Evolutionary conservation across 2,329 filamentous ascomycete genomes (phyloP).

Genomic region (Acephala macrosclerotiorum): DNA sequence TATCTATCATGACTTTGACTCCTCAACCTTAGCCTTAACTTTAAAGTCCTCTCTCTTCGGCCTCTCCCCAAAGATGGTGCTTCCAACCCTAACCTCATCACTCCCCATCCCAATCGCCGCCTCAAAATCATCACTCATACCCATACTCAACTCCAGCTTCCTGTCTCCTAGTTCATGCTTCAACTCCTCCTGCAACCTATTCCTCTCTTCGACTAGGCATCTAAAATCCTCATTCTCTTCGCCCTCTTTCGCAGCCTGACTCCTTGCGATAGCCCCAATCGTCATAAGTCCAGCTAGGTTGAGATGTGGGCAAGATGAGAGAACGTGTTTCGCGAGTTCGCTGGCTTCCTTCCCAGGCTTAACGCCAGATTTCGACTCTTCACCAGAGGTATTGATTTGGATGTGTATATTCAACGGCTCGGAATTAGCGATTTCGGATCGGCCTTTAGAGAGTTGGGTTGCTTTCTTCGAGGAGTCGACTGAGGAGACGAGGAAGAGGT

Average conservation of each 20-base stretch:
- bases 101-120: constrained; percentile 85
- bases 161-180: constrained; percentile 63
- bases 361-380: constrained; percentile 84
- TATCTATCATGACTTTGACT: constrained; percentile 22
- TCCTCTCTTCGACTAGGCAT: constrained; percentile 70
- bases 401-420: constrained; percentile 70
- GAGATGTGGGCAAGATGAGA: constrained; percentile 75
- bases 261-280: constrained; percentile 92
- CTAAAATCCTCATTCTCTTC: constrained; percentile 94
- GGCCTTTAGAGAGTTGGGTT: constrained; percentile 77
- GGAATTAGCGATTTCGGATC: constrained; percentile 62
- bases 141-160: constrained; percentile 92
- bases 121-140: constrained; percentile 97
- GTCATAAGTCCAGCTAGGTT: constrained; percentile 90
- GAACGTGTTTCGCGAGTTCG: constrained; percentile 73
- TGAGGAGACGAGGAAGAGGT: constrained; percentile 90
- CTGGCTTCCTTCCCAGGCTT: constrained; percentile 68
- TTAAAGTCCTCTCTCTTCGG: constrained; percentile 52
- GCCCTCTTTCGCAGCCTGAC: constrained; percentile 73
- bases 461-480: constrained; percentile 92
- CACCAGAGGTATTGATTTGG: constrained; percentile 94
- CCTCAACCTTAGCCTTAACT: constrained; percentile 31
- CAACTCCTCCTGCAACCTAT: constrained; percentile 71
- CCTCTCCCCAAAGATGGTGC: constrained; percentile 89
- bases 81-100: constrained; percentile 89